Base-by-base conservation (phyloP, 306 rosid species). In the Crotalaria pallida region DNA sequence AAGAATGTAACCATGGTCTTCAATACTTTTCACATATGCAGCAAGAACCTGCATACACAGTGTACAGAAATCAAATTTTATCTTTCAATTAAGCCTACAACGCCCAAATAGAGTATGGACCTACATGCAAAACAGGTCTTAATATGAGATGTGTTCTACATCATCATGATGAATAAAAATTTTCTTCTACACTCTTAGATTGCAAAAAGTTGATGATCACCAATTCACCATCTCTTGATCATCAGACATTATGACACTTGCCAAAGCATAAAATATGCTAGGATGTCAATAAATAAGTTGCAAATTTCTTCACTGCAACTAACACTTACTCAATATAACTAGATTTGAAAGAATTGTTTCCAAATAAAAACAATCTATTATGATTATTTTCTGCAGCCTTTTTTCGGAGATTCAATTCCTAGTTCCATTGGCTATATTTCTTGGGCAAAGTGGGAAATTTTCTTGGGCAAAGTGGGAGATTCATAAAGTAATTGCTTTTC, bases 1-100 rank as follows among this genome's bases (percentile, higher is more conserved):
- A 86, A 94, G 99, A 83, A 91, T 89, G 82, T 82, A 94, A 55
- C 99, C 99, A 81, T 94, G 97, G 67, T 94, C 99, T 83, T 94
- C 96, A 52, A 91, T 78, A 79, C 99, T 94, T 80, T 89, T 94
- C 55, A 94, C 88, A 69, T 91, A 94, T 63, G 97, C 90, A 58
- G 85, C 60, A 60, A 91, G 82, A 66, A 94, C 92, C 97, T 94
- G 90, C 55, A 84, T 67, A 62, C 31, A 70, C 12, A 13, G 21
- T 3, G 44, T 31, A 38, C 55, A 17, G 23, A 72, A 67, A 56
- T 38, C 10, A 48, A 52, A 70, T 26, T 22, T 55, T 33, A 58
- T 56, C 59, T 15, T 19, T 33, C 49, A 19, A 70, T 59, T 64
- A 58, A 38, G 58, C 62, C 40, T 58, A 40, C 6, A 29, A 41